Evolutionary conservation across 2,329 filamentous ascomycete genomes (phyloP).

Genomic region (Aspergillus oerlinghausenensis): DNA sequence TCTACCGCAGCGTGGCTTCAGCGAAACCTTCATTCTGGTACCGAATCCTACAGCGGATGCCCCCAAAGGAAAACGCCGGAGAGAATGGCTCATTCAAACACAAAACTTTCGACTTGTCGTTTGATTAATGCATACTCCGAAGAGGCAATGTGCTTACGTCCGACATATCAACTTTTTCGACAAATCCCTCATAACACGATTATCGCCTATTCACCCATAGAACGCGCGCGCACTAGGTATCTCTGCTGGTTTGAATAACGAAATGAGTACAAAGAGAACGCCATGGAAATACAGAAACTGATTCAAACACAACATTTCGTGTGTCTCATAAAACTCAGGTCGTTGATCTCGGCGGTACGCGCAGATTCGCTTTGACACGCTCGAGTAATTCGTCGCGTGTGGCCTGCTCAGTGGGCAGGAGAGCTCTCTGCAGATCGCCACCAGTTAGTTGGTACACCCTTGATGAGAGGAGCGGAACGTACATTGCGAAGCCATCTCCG

Average conservation of each 20-base stretch:
- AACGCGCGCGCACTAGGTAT: background rate
- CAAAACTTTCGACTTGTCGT: conserved; percentile 63
- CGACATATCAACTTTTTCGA: background rate
- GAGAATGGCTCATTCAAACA: conserved; percentile 63
- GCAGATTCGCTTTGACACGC: conserved; percentile 65
- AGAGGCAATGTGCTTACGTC: background rate
- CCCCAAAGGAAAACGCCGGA: conserved; percentile 51
- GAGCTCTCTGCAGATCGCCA: conserved; percentile 50
- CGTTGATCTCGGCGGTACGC: conserved; percentile 34
- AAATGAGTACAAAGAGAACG: background rate
- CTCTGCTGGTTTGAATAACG: background rate
- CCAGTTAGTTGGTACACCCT: background rate
- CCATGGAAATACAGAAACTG: background rate
- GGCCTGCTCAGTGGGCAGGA: conserved; percentile 56
- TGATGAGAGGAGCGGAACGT: conserved; percentile 35
- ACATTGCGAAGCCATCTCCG: conserved; percentile 76
- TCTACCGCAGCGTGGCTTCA: conserved; percentile 65
- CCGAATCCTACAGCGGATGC: conserved; percentile 57
- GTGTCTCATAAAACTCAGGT: conserved; percentile 1
- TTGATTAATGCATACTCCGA: conserved; percentile 20
- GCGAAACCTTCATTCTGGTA: conserved; percentile 75
- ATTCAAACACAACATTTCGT: background rate
- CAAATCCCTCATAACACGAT: background rate
- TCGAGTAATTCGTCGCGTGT: conserved; percentile 63
- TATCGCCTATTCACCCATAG: background rate